Conservation (phyloP, 2,329 filamentous ascomycete species). For the Botryosphaeria dothidea region DNA sequence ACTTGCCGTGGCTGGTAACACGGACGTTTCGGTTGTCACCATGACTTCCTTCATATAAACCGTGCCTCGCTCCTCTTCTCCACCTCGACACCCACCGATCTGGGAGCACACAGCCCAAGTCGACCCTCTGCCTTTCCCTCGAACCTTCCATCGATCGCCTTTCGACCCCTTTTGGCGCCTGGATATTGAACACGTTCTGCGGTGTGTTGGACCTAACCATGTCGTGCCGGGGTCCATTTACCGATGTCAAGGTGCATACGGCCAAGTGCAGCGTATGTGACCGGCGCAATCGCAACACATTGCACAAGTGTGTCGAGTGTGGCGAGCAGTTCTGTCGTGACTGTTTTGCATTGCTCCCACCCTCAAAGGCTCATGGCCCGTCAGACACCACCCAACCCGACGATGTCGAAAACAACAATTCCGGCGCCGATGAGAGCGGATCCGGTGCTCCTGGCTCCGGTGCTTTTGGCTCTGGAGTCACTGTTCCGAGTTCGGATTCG, state of each 20-base stretch:
- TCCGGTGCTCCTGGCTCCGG: neutral
- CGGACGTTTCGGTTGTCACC: too few relatives aligned
- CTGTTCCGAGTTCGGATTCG: too few relatives aligned
- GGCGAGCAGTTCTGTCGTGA: slow-evolving; percentile 35
- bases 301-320: slow-evolving; percentile 37
- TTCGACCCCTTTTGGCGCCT: neutral
- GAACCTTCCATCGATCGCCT: too few relatives aligned
- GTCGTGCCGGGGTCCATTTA: slow-evolving; percentile 25
- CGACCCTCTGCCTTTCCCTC: neutral
- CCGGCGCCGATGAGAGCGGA: neutral
- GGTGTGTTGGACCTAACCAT: neutral
- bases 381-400: neutral
- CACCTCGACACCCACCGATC: neutral
- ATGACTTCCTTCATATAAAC: neutral
- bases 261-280: slow-evolving; percentile 41
- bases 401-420: neutral
- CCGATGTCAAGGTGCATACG: slow-evolving; percentile 31
- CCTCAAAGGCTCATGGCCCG: slow-evolving; percentile 20
- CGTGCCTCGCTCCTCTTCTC: neutral
- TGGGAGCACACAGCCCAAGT: too few relatives aligned
- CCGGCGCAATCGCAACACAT: slow-evolving; percentile 30
- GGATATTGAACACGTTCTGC: too few relatives aligned
- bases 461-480: neutral
- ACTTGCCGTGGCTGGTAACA: neutral
- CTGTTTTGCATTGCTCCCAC: slow-evolving; percentile 25